Base-by-base conservation (phyloP, 345 rosid species). In the Stellera chamaejasme region DNA sequence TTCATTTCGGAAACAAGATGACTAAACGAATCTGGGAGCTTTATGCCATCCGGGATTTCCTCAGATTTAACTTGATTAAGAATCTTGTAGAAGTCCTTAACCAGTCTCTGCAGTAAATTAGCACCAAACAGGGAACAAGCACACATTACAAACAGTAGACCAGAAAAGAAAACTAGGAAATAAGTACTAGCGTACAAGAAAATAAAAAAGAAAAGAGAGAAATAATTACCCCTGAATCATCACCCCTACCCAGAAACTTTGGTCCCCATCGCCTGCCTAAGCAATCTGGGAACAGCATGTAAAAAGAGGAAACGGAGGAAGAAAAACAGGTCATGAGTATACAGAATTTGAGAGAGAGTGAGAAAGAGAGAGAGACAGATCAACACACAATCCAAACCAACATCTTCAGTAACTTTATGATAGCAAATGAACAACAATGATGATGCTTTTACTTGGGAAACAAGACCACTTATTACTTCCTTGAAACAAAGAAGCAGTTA, bases 211-310 rank as follows among this genome's bases (percentile, higher is more conserved):
- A 19, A 19, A 19, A 19, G 23, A 19, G 23, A 1, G 32, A 28
- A 49, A 36, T 57, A 56, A 66, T 80, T 83, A 90, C 97, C 88
- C 71, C 93, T 58, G 99, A 90, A 78, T 80, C 93, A 83, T 90
- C 97, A 70, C 66, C 84, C 66, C 88, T 79, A 49, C 93, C 87
- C 42, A 93, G 95, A 80, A 94, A 73, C 78, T 80, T 87, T 45
- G 99, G 99, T 75, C 99, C 97, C 68, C 85, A 76, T 62, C 96
- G 88, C 77, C 99, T 81, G 59, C 99, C 99, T 79, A 94, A 83
- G 81, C 99, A 94, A 85, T 87, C 99, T 94, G 79, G 62, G 58
- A 53, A 66, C 42, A 72, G 50, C 47, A 55, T 49, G 54, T 62
- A 54, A 63, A 55, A 41, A 55, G 55, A 56, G 60, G 53, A 63